Evolutionary conservation across 73 alveolate genomes (phyloP).

Genomic region (Tetrahymena borealis): DNA sequence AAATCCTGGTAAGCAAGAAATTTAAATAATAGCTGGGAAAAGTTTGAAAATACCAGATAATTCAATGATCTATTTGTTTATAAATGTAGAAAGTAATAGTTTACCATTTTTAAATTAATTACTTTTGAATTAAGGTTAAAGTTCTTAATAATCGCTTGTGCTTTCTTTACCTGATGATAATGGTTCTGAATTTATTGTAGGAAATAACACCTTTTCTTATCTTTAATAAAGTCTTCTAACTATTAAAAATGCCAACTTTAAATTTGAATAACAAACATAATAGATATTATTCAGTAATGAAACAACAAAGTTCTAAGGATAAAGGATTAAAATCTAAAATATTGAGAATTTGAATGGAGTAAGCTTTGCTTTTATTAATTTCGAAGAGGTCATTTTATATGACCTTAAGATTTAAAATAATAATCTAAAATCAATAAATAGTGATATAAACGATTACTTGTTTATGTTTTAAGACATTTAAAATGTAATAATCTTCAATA

Average conservation of each 20-base stretch:
- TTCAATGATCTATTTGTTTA: background rate
- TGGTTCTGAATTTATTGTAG: background rate
- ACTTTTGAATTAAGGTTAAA: background rate
- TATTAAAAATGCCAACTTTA: background rate
- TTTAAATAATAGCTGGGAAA: background rate
- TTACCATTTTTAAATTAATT: background rate
- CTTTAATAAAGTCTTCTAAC: background rate
- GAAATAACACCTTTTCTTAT: background rate
- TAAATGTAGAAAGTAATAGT: background rate
- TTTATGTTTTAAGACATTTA: background rate
- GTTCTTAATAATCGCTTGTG: background rate
- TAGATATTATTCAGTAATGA: background rate
- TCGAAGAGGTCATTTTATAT: background rate
- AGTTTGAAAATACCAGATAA: background rate
- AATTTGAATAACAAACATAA: background rate
- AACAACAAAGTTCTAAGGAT: background rate
- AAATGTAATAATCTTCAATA: too few species aligned
- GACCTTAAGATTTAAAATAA: background rate
- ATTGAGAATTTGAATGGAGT: background rate
- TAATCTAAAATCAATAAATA: background rate
- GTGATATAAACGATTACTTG: background rate
- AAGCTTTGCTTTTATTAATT: background rate
- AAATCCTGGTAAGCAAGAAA: background rate
- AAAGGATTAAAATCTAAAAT: background rate
- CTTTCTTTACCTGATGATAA: background rate